These are phyloP conservation scores for Claviceps quebecensis DNA, from an alignment of 2,329 filamentous ascomycete species.

Conservation along the genomic window DNA sequence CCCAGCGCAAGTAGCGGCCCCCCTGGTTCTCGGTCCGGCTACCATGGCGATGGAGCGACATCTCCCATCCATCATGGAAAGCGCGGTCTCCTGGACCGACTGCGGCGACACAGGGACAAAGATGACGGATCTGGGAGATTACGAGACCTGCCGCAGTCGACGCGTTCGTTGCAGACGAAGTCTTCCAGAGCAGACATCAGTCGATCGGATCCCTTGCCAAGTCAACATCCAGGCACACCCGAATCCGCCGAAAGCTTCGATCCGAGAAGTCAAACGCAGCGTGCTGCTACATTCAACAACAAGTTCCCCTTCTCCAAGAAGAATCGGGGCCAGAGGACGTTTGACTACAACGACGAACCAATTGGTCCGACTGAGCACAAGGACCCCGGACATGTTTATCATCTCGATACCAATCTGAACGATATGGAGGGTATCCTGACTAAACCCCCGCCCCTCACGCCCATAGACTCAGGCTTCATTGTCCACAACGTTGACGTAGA, in stretches of 20 bases:
- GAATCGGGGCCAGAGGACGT: constrained; percentile 28
- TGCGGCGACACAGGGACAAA: constrained; percentile 40
- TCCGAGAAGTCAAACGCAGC: constrained; percentile 13
- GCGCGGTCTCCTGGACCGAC: constrained; percentile 34
- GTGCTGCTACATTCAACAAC: constrained; percentile 45
- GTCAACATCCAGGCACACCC: constrained; percentile 16
- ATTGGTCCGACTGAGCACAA: constrained; percentile 47
- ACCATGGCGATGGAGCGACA: constrained; percentile 36
- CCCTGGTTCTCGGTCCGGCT: constrained; percentile 32
- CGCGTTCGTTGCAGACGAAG: constrained; percentile 37
- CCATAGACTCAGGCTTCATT: constrained; percentile 46
- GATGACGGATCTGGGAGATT: constrained; percentile 34
- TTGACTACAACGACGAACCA: constrained; percentile 42
- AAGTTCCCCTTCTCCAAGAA: constrained; percentile 50
- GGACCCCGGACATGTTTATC: constrained; percentile 50
- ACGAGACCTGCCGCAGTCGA: constrained; percentile 36
- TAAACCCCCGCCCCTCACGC: constrained; percentile 54
- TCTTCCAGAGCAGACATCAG: constrained; percentile 33
- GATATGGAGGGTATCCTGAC: constrained; percentile 87
- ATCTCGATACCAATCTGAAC: constrained; percentile 74
- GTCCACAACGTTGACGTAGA: constrained; percentile 32
- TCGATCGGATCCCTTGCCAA: constrained; percentile 23
- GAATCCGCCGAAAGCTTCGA: constrained; percentile 19
- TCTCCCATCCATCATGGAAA: constrained; percentile 43
- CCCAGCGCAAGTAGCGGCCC: constrained; percentile 54